Conservation (phyloP, 2,329 filamentous ascomycete genomes). For the Chalaropsis ovoidea region DNA sequence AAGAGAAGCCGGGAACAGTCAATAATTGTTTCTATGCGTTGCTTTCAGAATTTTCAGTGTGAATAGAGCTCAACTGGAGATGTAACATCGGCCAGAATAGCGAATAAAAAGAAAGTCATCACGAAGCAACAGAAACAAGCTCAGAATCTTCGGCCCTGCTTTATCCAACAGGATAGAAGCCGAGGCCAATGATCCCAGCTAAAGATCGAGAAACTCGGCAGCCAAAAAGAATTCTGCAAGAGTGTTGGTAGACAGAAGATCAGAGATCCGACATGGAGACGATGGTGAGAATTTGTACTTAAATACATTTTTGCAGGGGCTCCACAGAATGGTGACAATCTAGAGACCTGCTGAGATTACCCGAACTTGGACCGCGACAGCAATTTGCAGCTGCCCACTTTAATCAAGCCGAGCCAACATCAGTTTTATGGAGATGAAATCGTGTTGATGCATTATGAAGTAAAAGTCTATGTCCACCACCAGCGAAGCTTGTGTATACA, state of each 20-base stretch:
- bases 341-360: neutral
- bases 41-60: slow-evolving; percentile 27
- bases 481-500: neutral
- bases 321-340: slow-evolving; percentile 5
- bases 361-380: neutral
- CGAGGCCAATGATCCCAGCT: slow-evolving; percentile 14
- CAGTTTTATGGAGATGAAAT: neutral
- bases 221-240: neutral
- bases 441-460: slow-evolving; percentile 4
- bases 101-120: slow-evolving; percentile 22
- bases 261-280: too few species aligned
- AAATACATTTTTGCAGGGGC: neutral
- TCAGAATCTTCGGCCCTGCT: slow-evolving; percentile 16
- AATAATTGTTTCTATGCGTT: slow-evolving; percentile 7
- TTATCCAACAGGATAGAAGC: neutral
- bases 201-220: neutral
- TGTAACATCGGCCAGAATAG: slow-evolving; percentile 8
- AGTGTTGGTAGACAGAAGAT: neutral
- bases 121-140: slow-evolving; percentile 22
- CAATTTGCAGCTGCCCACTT: neutral
- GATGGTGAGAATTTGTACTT: slow-evolving; percentile 4
- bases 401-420: neutral
- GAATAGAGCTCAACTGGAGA: slow-evolving; percentile 24
- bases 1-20: neutral
- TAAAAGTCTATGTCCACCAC: slow-evolving; percentile 10